phyloP scores from a whole-genome alignment of 371 early-diverging fungal genomes.

The Ecytonucleospora hepatopenaei region DNA sequence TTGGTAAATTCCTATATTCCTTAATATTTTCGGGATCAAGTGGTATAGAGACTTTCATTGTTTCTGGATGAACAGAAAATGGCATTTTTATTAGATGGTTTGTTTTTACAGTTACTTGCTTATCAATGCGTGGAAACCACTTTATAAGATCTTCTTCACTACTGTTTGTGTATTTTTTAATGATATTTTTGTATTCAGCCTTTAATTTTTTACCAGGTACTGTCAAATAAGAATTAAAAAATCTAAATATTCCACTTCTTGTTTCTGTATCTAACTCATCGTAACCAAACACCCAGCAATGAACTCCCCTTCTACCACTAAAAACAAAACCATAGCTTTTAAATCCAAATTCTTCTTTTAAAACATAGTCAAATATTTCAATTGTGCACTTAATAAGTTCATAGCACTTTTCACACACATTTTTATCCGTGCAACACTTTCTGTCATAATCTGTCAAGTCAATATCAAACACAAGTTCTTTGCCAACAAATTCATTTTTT shows the following conservation, averaged over 20 bases:
- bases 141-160: conserved; percentile 63
- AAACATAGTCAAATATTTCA: conserved; percentile 63
- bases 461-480: conserved; percentile 96
- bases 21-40: conserved; percentile 58
- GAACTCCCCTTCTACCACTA: conserved; percentile 90
- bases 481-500: conserved; percentile 65
- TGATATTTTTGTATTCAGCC: conserved; percentile 30
- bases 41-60: conserved; percentile 66
- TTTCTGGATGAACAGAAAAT: conserved; percentile 81
- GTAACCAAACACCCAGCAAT: conserved; percentile 92
- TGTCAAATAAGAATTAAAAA: conserved; percentile 53
- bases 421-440: conserved; percentile 70
- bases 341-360: conserved; percentile 81
- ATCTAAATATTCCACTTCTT: conserved; percentile 69
- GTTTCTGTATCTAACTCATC: conserved; percentile 64
- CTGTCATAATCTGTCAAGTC: conserved; percentile 97
- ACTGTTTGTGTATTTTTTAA: conserved; percentile 25
- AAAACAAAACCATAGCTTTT: conserved; percentile 82
- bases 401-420: conserved; percentile 80
- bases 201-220: conserved; percentile 11
- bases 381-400: conserved; percentile 77
- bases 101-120: conserved; percentile 71
- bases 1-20: conserved; percentile 16
- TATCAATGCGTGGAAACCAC: conserved; percentile 69
- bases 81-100: conserved; percentile 95